Conservation (phyloP, 2,329 filamentous ascomycete genomes). For the Calonectria fujianensis region DNA sequence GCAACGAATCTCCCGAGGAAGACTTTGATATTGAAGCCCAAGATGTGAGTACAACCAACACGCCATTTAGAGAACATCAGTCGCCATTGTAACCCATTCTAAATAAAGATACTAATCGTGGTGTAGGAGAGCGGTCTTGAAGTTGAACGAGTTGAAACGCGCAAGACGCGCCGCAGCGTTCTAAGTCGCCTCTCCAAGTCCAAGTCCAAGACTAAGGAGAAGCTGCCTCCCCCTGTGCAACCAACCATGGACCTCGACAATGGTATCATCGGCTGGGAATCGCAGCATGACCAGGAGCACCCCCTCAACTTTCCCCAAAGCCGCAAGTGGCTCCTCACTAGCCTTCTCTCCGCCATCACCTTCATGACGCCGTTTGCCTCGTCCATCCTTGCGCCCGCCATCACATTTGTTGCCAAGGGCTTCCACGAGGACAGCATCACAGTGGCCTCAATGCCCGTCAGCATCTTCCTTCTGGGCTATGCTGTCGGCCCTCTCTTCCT, state of each 20-base stretch:
- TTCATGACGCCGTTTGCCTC: conserved; percentile 80
- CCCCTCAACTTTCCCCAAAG: conserved; percentile 74
- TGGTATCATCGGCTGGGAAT: conserved; percentile 77
- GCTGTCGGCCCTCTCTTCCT: conserved; percentile 74
- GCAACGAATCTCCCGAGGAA: conserved; percentile 38
- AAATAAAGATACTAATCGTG: neutral
- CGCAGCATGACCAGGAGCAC: conserved; percentile 73
- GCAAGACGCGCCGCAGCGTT: conserved; percentile 51
- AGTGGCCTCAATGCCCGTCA: conserved; percentile 72
- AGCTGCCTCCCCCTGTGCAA: conserved; percentile 60
- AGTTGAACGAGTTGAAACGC: conserved; percentile 47
- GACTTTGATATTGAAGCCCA: conserved; percentile 52
- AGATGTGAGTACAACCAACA: conserved; percentile 39
- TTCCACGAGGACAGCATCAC: conserved; percentile 64
- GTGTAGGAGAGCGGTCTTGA: conserved; percentile 39
- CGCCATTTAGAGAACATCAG: too few species aligned
- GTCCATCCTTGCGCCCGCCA: conserved; percentile 74
- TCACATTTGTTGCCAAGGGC: conserved; percentile 65
- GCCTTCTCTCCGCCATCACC: conserved; percentile 75
- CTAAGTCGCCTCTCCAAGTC: conserved; percentile 52
- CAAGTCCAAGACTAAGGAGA: conserved; percentile 54
- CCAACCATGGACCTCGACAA: conserved; percentile 70
- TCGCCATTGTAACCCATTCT: neutral
- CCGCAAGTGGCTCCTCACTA: conserved; percentile 76
- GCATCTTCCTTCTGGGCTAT: conserved; percentile 78